Base-by-base conservation (phyloP, 1,284 basidiomycete species). In the Naganishia albida region DNA sequence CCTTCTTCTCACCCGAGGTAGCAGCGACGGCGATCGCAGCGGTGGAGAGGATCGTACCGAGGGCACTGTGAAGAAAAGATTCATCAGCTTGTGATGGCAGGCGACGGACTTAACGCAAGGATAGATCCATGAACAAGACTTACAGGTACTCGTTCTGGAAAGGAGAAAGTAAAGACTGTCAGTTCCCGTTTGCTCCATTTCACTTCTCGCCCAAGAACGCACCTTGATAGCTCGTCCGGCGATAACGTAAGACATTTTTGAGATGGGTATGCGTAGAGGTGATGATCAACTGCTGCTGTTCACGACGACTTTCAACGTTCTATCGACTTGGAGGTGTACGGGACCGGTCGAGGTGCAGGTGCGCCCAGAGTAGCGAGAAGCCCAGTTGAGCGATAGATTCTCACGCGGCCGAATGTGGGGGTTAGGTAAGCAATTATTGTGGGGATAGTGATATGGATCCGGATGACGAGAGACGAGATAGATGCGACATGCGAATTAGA, bases 211-310 rank as follows among this genome's bases (percentile, higher is more conserved):
- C 23, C 3, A 48, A 10, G 8, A 25, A 71, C 77, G 69, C 68
- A 80, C 78, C 73, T 80, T 80, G 73, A 80, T 78, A 68, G 72
- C 74, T 68, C 70, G 68, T 70, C 78, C 78, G 56, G 76, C 76
- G 71, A 80, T 80, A 64, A 60, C 72, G 77, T 80, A 80, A 50
- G 78, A 80, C 78, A 80, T 80, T 65, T n/a, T 66, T 77, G 69
- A 43, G 15, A 16, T 26, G 42, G 30, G 34, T 34, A 34, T 34
- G 34, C 34, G 34, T 6, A 6, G 10, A 34, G 34, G 34, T 34
- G 34, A 10, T 34, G 34, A 10, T 34, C 10, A 34, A 34, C 34
- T 6, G 34, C 6, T 4, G 10, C 34, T 6, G 6, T 10, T 34
- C 34, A 34, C 34, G 34, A 10, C 34, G 34, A 34, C 34, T 34